Percentiles rank a stretch among this genome's conserved stretches.
phyloP scores from a whole-genome alignment of 2,329 filamentous ascomycete genomes.

The Penicillium palitans region DNA sequence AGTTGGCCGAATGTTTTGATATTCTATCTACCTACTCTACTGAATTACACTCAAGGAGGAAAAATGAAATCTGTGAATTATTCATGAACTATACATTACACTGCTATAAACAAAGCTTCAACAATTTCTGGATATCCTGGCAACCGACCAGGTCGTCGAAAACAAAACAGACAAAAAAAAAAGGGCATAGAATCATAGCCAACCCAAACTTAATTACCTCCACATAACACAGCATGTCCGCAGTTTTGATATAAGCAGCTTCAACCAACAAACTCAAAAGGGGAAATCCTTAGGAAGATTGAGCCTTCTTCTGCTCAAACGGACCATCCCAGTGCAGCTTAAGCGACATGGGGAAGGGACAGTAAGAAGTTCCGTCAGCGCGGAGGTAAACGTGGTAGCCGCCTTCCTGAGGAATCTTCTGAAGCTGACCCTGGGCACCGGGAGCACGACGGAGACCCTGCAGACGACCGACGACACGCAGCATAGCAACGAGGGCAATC shows the following conservation, averaged over 20 bases:
- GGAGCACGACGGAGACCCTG: slow-evolving; percentile 61
- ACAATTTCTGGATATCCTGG: slow-evolving; percentile 28
- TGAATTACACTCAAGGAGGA: too few species aligned
- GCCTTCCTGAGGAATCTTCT: slow-evolving; percentile 60
- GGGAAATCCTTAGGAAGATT: slow-evolving; percentile 1
- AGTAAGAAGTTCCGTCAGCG: slow-evolving; percentile 63
- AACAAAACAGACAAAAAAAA: slow-evolving; percentile 15
- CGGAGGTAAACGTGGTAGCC: slow-evolving; percentile 64
- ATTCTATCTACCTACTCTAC: not conserved
- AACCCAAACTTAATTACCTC: slow-evolving; percentile 1
- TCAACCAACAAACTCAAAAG: not conserved
- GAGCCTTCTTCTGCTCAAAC: slow-evolving; percentile 19
- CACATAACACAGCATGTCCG: not conserved
- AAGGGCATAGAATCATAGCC: slow-evolving; percentile 15
- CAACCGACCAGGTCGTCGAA: slow-evolving; percentile 15
- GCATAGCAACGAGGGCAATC: slow-evolving; percentile 65
- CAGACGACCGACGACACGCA: slow-evolving; percentile 64
- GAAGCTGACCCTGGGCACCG: slow-evolving; percentile 66
- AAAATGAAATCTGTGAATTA: not conserved
- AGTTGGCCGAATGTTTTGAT: too few species aligned
- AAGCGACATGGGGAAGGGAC: slow-evolving; percentile 52
- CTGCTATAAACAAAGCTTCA: slow-evolving; percentile 12
- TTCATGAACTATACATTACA: slow-evolving; percentile 20
- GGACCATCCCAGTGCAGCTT: slow-evolving; percentile 49
- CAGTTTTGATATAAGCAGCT: not conserved